Evolutionary conservation across 2,329 filamentous ascomycete species (phyloP), one percentile per base, ranked within the genome.

Genomic region (Colletotrichum lindemuthianum): DNA sequence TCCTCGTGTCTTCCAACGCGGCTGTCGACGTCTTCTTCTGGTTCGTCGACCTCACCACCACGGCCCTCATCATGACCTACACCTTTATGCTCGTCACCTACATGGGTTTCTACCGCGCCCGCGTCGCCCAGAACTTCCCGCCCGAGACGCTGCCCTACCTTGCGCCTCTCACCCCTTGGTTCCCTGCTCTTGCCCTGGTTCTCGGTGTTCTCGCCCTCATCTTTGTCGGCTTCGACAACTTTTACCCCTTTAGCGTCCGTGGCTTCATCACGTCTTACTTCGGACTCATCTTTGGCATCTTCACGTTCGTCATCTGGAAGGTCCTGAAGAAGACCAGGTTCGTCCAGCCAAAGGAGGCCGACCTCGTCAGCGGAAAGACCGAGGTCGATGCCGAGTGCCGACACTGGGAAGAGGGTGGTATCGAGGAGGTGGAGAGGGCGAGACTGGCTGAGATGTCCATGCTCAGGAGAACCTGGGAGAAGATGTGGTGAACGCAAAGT

Each of bases 231-330:
- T 87, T 86, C 60, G 80, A 86, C 63, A 76, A 81, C 24, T 86
- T 88, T 67, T 76, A 79, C 63, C 84, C 84, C 7, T 86, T 80
- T 68, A 79, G 73, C 43, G 75, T 78, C 0, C 76, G 81, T 9
- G 77, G 78, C 47, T 87, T 87, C 72, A 68, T 87, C 55, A 83
- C 84, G 2, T 78, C 77, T 13, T 87, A 87, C 72, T 85, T 87
- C 69, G 82, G 78, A 8, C 75, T 86, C 36, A 79, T 81, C 5
- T 86, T 85, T 69, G 84, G 83, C 56, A 70, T 82, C 41, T 71
- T 80, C 6, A 77, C 93, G 9, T 93, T 86, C 71, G 34, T 90
- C 3, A 83, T 81, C 6, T 92, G 89, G 86, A 93, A 93, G 76
- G 8, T 90, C 2, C 60, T 86, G 68, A 86, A 89, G 74, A 82